Percentiles rank a stretch among this genome's conserved stretches.
Conservation (phyloP, 495 filamentous ascomycete genomes). For the Diplogelasinospora grovesii region DNA sequence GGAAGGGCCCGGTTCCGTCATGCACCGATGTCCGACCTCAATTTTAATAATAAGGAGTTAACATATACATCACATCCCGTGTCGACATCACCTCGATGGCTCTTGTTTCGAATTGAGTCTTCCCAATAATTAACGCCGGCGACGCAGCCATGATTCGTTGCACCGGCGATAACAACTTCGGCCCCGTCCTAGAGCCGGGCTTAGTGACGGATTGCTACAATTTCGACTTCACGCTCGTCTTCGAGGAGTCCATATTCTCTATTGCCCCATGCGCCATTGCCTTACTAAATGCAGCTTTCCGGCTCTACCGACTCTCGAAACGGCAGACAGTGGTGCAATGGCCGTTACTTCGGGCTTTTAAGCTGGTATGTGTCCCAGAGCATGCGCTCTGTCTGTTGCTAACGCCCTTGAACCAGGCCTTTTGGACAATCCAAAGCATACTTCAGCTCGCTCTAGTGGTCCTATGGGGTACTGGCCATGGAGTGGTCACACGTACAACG, state of each 20-base stretch:
- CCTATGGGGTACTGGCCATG: constrained; percentile 37
- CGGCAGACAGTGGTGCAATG: background rate
- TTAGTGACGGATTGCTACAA: constrained; percentile 4
- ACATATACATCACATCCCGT: no score
- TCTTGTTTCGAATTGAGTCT: no score
- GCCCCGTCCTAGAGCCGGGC: constrained; percentile 3
- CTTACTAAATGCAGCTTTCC: background rate
- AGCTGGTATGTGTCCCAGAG: constrained; percentile 10
- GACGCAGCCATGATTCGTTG: constrained; percentile 4
- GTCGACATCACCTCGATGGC: no score
- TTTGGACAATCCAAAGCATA: constrained; percentile 30
- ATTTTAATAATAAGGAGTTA: no score
- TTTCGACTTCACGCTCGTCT: constrained; percentile 12
- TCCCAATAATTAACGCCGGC: no score
- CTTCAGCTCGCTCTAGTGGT: constrained; percentile 40
- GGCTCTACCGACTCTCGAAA: background rate
- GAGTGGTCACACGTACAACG: constrained; percentile 32
- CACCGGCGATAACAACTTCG: constrained; percentile 6
- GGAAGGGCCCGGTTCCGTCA: no score
- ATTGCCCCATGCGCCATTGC: constrained; percentile 8
- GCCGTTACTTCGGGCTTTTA: constrained; percentile 5
- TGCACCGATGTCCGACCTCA: no score
- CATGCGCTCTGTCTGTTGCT: no score
- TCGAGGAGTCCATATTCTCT: constrained; percentile 11
- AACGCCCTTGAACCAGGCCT: constrained; percentile 17